phyloP scores from a whole-genome alignment of 306 rosid genomes.

The Quercus parvula region DNA sequence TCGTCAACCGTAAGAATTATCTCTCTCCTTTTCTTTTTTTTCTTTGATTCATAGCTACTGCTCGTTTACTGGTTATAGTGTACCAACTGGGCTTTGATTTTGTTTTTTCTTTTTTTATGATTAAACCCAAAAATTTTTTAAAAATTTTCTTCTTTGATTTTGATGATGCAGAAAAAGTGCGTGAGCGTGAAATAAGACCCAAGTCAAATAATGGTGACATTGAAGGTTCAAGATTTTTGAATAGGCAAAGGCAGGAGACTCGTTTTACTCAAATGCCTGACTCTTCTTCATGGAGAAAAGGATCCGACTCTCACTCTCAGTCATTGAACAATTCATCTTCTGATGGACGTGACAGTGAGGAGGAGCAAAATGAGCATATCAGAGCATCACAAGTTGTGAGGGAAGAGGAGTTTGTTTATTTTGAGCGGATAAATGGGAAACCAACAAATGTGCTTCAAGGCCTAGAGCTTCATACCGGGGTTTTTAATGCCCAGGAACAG shows the following conservation, averaged over 20 bases:
- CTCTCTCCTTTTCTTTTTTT: neutral
- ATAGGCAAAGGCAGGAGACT: neutral
- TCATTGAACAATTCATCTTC: neutral
- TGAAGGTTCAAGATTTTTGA: neutral
- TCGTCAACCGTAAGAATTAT: slow-evolving; percentile 11
- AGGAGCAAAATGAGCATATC: slow-evolving; percentile 26
- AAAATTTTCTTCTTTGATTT: no score
- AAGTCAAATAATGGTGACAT: neutral
- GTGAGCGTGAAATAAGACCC: neutral
- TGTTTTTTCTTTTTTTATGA: no score
- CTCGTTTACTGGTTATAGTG: no score
- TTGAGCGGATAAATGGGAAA: slow-evolving; percentile 31
- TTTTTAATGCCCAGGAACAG: slow-evolving; percentile 47
- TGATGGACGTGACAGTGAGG: neutral
- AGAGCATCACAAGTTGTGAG: slow-evolving; percentile 26
- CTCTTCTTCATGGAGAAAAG: neutral
- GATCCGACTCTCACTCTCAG: neutral
- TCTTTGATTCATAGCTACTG: neutral
- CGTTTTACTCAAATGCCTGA: slow-evolving; percentile 11
- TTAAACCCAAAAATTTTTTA: neutral
- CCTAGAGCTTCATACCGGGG: slow-evolving; percentile 46
- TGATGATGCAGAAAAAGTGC: neutral
- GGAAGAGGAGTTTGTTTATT: slow-evolving; percentile 19
- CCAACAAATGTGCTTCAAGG: slow-evolving; percentile 37
- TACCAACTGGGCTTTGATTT: neutral